Conservation (phyloP, 305 asterid species). For the Ajuga reptans region DNA sequence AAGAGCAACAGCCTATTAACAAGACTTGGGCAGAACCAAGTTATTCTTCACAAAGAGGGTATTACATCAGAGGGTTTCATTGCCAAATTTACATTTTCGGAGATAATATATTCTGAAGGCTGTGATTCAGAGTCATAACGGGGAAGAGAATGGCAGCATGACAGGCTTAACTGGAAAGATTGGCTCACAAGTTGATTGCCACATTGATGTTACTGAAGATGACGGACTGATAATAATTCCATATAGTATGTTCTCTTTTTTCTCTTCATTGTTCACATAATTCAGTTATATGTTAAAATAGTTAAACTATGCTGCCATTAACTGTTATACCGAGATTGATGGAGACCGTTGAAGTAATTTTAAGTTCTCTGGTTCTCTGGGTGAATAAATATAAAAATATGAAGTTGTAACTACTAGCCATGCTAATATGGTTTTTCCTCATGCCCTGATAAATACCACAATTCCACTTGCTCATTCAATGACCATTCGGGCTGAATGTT, state of each 20-base stretch:
- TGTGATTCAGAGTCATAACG: conserved; percentile 28
- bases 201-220: conserved; percentile 62
- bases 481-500: too few relatives aligned
- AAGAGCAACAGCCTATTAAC: conserved; percentile 37
- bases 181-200: conserved; percentile 35
- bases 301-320: too few relatives aligned
- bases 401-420: too few relatives aligned
- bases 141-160: conserved; percentile 33
- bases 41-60: conserved; percentile 33
- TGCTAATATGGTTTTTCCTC: too few relatives aligned
- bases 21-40: conserved; percentile 31
- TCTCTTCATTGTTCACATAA: conserved; percentile 11
- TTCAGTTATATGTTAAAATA: too few relatives aligned
- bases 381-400: too few relatives aligned
- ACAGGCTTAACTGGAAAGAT: conserved; percentile 32
- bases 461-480: too few relatives aligned
- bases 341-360: too few relatives aligned
- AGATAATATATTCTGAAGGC: conserved; percentile 23
- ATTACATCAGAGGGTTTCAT: conserved; percentile 44
- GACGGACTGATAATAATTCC: conserved; percentile 75
- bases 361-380: too few relatives aligned
- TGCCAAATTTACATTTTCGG: conserved; percentile 40
- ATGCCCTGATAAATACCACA: too few relatives aligned
- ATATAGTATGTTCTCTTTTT: conserved; percentile 42
- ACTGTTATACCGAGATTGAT: too few relatives aligned